Conservation (phyloP, 2,329 filamentous ascomycete genomes). For the Claviceps sp. region DNA sequence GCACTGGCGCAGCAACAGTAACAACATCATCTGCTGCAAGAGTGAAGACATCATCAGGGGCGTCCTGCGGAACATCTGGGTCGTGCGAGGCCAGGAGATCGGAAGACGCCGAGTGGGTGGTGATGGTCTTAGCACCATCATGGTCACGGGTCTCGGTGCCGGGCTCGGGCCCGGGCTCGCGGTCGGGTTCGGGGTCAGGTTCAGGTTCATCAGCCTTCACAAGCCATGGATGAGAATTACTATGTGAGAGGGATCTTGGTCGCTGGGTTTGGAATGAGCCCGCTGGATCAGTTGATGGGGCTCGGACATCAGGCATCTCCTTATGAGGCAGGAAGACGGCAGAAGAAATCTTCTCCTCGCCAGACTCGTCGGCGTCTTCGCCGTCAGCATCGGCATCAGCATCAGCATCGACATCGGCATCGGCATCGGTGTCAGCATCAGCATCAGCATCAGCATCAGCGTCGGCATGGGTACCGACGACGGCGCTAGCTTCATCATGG, state of each 20-base stretch:
- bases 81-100: conserved; percentile 16
- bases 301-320: conserved; percentile 27
- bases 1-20: conserved; percentile 12
- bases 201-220: conserved; percentile 43
- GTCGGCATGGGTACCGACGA: conserved; percentile 2
- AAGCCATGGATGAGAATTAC: conserved; percentile 36
- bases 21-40: conserved; percentile 27
- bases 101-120: conserved; percentile 8
- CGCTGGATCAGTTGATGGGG: conserved; percentile 16
- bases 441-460: conserved; percentile 5
- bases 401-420: not conserved
- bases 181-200: conserved; percentile 20
- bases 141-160: conserved; percentile 14
- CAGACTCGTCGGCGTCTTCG: conserved; percentile 44
- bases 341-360: conserved; percentile 77
- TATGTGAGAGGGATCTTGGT: conserved; percentile 28
- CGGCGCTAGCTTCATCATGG: not conserved
- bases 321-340: conserved; percentile 73
- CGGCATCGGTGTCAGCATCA: not conserved
- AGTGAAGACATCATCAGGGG: conserved; percentile 23
- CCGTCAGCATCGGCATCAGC: conserved; percentile 6
- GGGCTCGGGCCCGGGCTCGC: conserved; percentile 17
- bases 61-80: conserved; percentile 20
- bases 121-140: conserved; percentile 2
- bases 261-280: conserved; percentile 32